Evolutionary conservation across 352 stramenopile species (phyloP).

Genomic region (Phytopythium ostracodes): DNA sequence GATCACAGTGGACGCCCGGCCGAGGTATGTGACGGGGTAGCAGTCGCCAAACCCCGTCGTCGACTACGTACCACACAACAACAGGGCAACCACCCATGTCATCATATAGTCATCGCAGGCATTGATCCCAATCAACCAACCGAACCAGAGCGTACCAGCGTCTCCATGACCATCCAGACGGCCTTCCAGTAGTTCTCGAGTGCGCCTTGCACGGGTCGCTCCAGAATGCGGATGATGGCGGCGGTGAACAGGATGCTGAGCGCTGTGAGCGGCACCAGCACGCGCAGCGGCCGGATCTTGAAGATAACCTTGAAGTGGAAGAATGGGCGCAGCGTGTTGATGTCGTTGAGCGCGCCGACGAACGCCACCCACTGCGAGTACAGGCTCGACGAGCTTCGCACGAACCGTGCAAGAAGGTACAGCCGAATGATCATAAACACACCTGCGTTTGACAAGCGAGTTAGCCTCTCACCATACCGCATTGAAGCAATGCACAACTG

Average conservation of each 20-base stretch:
- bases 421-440: slow-evolving; percentile 66
- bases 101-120: neutral
- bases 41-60: slow-evolving; percentile 71
- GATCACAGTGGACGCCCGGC: slow-evolving; percentile 45
- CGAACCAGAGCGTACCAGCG: slow-evolving; percentile 39
- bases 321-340: slow-evolving; percentile 71
- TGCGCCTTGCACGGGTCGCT: slow-evolving; percentile 50
- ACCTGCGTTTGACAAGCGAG: slow-evolving; percentile 14
- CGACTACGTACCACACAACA: slow-evolving; percentile 23
- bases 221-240: slow-evolving; percentile 69
- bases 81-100: neutral
- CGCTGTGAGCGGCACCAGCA: slow-evolving; percentile 54
- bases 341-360: slow-evolving; percentile 65
- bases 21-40: slow-evolving; percentile 64
- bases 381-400: slow-evolving; percentile 60
- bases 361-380: slow-evolving; percentile 79
- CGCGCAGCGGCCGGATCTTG: slow-evolving; percentile 54
- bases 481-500: neutral
- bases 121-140: neutral
- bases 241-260: slow-evolving; percentile 58
- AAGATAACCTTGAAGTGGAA: slow-evolving; percentile 83
- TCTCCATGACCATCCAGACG: slow-evolving; percentile 66
- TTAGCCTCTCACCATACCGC: neutral
- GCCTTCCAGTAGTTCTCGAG: slow-evolving; percentile 74
- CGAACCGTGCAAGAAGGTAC: slow-evolving; percentile 64